Evolutionary conservation across 2,329 filamentous ascomycete species (phyloP), one percentile per base, ranked within the genome.

Genomic region (Scedosporium dehoogii): DNA sequence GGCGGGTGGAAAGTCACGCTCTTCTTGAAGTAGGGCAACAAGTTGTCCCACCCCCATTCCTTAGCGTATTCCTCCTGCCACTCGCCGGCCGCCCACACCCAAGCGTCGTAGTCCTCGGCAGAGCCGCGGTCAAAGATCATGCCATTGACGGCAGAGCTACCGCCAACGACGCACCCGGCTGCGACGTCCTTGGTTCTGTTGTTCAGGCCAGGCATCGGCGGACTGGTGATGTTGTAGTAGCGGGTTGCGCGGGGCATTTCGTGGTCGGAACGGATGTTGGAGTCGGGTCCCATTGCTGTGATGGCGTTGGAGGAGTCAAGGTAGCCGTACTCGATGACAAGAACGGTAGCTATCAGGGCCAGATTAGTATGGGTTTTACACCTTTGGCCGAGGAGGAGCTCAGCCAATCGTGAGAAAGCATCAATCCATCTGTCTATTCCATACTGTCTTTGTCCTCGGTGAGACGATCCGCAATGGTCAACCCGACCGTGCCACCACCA

Each of bases 211-310:
- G 56, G 12, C 46, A 68, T 67, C 2, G 69, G 67, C 1, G 67
- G 66, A 1, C 68, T 69, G 6, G 64, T 65, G 57, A 69, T 64
- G 65, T 69, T 69, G 64, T 66, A 70, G 68, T 62, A 64, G 61
- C 63, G 69, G 60, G 66, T 69, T 65, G 62, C 67, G 29, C 63
- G 64, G 18, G 66, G 66, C 18, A 55, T 53, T 18, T 61, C 59
- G 51, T 68, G 66, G n/a, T 65, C 64, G 42, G 63, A 61, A 55
- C 33, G 10, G 33, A 27, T 14, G 23, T 29, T 55, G 2, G 23
- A 18, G 21, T 21, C 58, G 18, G 42, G 33, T 27, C 65, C 60
- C 46, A 58, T 58, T 29, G 60, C 41, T 3, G 60, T 59, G 12
- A 65, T 62, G 38, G 56, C 48, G 55, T 62, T 56, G 18, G 61